Evolutionary conservation across 148 eudicot species (phyloP).

Genomic region (Rhododendron vialii): DNA sequence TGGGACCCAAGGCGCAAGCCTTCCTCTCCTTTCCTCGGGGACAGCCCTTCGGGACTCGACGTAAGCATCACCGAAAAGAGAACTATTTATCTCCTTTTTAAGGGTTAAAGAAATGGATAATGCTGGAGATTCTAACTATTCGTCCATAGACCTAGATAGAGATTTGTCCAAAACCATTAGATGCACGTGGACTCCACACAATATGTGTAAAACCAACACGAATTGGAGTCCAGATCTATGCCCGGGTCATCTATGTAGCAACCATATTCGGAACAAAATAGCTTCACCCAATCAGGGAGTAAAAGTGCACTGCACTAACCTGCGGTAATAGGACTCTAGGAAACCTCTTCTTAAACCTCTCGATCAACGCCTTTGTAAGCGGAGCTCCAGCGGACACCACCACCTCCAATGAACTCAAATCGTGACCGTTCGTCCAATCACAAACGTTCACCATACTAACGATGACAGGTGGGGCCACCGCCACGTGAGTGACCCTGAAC

Average conservation of each 20-base stretch:
- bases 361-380: background rate
- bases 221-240: background rate
- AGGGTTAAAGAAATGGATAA: background rate
- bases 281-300: background rate
- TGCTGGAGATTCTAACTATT: background rate
- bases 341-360: background rate
- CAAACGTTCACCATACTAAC: background rate
- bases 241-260: background rate
- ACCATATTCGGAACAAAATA: background rate
- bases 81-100: no score
- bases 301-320: background rate
- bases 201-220: background rate
- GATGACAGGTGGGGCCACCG: background rate
- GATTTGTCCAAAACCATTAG: background rate
- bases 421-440: background rate
- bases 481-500: background rate
- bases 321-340: background rate
- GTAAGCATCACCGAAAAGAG: background rate
- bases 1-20: no score
- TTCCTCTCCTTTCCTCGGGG: no score
- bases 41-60: background rate
- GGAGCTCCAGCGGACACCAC: conserved; percentile 2
- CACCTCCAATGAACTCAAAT: conserved; percentile 10
- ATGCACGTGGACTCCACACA: background rate
- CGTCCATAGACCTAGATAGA: background rate